phyloP scores from a whole-genome alignment of 768 basidiomycete species.

The Cubamyces sp. region DNA sequence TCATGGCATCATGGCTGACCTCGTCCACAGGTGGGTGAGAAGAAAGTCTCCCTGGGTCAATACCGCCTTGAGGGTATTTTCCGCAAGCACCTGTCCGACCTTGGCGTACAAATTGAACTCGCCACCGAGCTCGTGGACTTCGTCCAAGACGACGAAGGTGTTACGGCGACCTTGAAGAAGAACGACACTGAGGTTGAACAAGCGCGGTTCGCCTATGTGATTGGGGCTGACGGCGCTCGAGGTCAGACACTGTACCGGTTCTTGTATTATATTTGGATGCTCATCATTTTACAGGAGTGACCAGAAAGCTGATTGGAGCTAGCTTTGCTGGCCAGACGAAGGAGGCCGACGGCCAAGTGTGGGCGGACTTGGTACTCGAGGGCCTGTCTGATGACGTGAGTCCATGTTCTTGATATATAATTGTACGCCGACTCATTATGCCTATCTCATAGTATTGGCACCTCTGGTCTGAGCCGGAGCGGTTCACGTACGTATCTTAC shows the following conservation, averaged over 20 bases:
- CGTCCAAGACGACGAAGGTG: constrained; percentile 38
- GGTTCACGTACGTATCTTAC: constrained; percentile 12
- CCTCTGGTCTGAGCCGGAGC: constrained; percentile 25
- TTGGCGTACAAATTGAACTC: constrained; percentile 39
- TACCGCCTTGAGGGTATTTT: constrained; percentile 37
- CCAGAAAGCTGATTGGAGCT: constrained; percentile 45
- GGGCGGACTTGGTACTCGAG: constrained; percentile 45
- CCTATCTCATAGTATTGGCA: constrained; percentile 12
- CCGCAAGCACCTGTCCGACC: constrained; percentile 32
- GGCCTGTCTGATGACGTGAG: constrained; percentile 37
- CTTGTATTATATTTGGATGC: neutral
- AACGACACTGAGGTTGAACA: constrained; percentile 28
- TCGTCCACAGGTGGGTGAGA: neutral
- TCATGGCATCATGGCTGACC: too few relatives aligned
- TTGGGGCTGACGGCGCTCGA: constrained; percentile 48
- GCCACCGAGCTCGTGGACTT: constrained; percentile 40
- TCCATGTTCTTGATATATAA: neutral
- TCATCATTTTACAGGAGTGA: constrained; percentile 34
- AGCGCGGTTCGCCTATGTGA: constrained; percentile 38
- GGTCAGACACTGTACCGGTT: constrained; percentile 22
- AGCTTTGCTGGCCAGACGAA: constrained; percentile 46
- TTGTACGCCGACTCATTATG: neutral
- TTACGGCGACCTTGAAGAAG: constrained; percentile 35
- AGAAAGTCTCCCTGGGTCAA: constrained; percentile 19
- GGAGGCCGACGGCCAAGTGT: constrained; percentile 30